Evolutionary conservation across 345 rosid genomes (phyloP), one percentile per base, ranked within the genome.

Genomic region (Arabidopsis thaliana): DNA sequence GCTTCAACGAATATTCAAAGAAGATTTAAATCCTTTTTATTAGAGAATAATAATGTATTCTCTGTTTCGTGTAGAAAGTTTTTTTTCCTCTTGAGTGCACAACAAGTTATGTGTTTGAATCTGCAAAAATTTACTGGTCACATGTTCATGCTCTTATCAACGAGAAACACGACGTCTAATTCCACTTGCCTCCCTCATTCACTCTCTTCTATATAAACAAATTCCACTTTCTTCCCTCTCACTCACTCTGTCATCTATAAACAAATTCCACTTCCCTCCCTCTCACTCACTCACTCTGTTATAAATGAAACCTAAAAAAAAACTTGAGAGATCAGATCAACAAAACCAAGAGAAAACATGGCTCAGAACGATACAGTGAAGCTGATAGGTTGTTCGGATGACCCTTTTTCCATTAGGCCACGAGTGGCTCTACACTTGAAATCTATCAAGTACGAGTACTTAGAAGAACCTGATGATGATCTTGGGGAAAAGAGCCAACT

Each of bases 361-460:
- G 62, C 46, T 50, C 44, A 69, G 22, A 75, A 70, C 37, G 78
- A 80, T 4, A 38, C 41, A 50, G 83, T 84, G 59, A 89, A 86
- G 79, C 66, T 92, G 20, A 16, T 92, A 34, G 93, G 96, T 10
- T 59, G 78, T 3, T 86, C 89, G 92, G 70, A 91, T 1, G 89
- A 96, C 65, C 97, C 97, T 2, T 89, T 57, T 71, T 88, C 81
- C 44, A 33, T 86, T 80, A 85, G 97, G 67, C 75, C 89, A 1
- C 69, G 86, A 75, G 83, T 92, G 33, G 93, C 93, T 20, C 86
- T 89, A 33, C 89, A 88, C 82, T 2, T 92, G 60, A 92, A 92
- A 57, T 84, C 86, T 3, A 81, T 86, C 5, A 77, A 83, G 28
- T 89, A 89, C 28, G 89, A 89, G 82, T 84, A 79, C 38, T 38